These are phyloP conservation scores for Leucoagaricus sp. DNA, from an alignment of 1,284 basidiomycete species.

Conservation along the genomic window DNA sequence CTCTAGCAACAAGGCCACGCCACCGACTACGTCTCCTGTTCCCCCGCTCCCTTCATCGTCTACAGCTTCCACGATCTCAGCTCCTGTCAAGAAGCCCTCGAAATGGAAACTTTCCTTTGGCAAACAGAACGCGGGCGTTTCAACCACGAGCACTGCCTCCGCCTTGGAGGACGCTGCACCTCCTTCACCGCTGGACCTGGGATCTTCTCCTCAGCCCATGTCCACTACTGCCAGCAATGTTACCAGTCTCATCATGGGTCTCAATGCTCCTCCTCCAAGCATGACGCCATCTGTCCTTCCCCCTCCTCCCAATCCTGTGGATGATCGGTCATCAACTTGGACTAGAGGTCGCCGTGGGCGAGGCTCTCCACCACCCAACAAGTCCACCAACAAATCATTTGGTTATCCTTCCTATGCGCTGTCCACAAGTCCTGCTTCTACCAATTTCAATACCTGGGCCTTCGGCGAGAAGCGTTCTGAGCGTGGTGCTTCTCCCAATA, in stretches of 20 bases:
- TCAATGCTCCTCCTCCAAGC: conserved; percentile 46
- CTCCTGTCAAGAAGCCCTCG: conserved; percentile 68
- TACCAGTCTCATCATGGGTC: conserved; percentile 67
- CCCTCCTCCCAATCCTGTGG: conserved; percentile 15
- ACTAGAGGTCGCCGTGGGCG: conserved; percentile 41
- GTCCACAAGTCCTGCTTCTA: conserved; percentile 25
- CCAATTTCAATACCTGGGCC: conserved; percentile 15
- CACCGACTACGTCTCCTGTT: conserved; percentile 20
- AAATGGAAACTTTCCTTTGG: conserved; percentile 81
- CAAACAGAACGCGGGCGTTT: conserved; percentile 46
- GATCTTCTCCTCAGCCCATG: conserved; percentile 37
- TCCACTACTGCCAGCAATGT: conserved; percentile 69
- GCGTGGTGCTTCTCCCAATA: conserved; percentile 56
- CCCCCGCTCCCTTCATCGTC: conserved; percentile 19
- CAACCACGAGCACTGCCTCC: conserved; percentile 37
- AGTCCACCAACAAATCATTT: conserved; percentile 26
- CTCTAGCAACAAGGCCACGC: conserved; percentile 20
- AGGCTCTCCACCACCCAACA: conserved; percentile 24
- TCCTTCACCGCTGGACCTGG: conserved; percentile 25
- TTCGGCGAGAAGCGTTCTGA: conserved; percentile 30
- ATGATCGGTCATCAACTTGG: conserved; percentile 38
- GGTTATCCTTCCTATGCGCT: conserved; percentile 17
- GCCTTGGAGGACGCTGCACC: conserved; percentile 45
- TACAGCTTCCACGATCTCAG: conserved; percentile 27
- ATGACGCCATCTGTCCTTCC: conserved; percentile 24